phyloP scores from a whole-genome alignment of 257 asterid species.

The Scutellaria baicalensis region DNA sequence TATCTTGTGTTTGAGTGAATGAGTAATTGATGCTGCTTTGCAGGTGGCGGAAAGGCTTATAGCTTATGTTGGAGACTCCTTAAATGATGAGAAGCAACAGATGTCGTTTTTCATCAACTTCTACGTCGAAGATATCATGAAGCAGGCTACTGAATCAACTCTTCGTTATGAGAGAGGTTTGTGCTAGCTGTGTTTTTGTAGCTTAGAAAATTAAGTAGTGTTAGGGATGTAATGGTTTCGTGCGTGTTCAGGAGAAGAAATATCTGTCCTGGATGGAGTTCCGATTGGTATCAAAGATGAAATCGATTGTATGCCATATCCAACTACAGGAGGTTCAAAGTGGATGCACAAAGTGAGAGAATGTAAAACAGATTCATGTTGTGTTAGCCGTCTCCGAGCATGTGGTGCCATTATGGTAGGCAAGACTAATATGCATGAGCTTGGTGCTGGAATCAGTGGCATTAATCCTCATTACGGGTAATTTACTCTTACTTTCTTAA shows the following conservation, averaged over 20 bases:
- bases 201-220: not conserved
- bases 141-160: slow-evolving; percentile 70
- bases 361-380: slow-evolving; percentile 60
- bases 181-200: no score
- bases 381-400: slow-evolving; percentile 62
- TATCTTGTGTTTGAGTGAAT: no score
- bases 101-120: slow-evolving; percentile 75
- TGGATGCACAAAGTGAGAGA: slow-evolving; percentile 73
- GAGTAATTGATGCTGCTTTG: not conserved
- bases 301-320: slow-evolving; percentile 86
- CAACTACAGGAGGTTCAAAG: slow-evolving; percentile 94
- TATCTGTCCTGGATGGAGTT: slow-evolving; percentile 83
- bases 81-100: slow-evolving; percentile 25
- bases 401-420: slow-evolving; percentile 88
- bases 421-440: slow-evolving; percentile 96
- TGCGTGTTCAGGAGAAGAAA: slow-evolving; percentile 49
- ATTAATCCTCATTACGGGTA: slow-evolving; percentile 97
- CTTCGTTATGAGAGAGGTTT: slow-evolving; percentile 59
- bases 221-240: not conserved
- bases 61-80: slow-evolving; percentile 44
- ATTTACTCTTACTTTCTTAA: not conserved
- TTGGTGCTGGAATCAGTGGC: slow-evolving; percentile 94
- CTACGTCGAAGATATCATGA: slow-evolving; percentile 46
- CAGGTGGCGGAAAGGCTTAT: slow-evolving; percentile 66
- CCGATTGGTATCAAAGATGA: slow-evolving; percentile 83